Evolutionary conservation across 495 filamentous ascomycete genomes (phyloP).

Genomic region (Neurospora tetrasperma): DNA sequence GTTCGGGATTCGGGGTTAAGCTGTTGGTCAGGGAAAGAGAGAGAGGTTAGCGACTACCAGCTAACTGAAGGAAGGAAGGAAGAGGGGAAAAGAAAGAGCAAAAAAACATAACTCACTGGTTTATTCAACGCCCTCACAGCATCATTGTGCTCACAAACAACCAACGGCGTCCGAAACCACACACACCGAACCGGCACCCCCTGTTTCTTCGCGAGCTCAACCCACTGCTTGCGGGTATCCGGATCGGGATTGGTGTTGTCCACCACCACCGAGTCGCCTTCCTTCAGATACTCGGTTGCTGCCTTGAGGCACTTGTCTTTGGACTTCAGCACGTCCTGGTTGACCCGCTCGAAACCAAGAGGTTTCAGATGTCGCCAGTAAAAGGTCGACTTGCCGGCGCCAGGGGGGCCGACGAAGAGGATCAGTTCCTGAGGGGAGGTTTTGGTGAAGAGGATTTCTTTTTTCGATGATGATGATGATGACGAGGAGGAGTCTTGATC

Average conservation of each 20-base stretch:
- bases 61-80: not conserved
- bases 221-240: conserved; percentile 65
- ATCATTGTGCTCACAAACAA: conserved; percentile 83
- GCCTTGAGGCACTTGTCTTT: conserved; percentile 74
- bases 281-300: conserved; percentile 51
- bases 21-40: too few species aligned
- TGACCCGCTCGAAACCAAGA: conserved; percentile 73
- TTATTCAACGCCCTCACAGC: conserved; percentile 67
- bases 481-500: too few species aligned
- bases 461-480: too few species aligned
- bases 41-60: too few species aligned
- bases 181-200: conserved; percentile 74
- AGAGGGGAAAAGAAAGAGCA: conserved; percentile 3
- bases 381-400: conserved; percentile 84
- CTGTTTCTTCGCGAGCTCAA: conserved; percentile 57
- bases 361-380: conserved; percentile 72
- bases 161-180: conserved; percentile 63
- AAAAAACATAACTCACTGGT: conserved; percentile 10
- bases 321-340: conserved; percentile 80
- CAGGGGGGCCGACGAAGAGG: conserved; percentile 79
- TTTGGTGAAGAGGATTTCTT: not conserved
- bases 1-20: conserved; percentile 75
- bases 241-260: conserved; percentile 88
- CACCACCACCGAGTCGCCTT: conserved; percentile 59
- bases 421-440: conserved; percentile 48